Evolutionary conservation across 495 filamentous ascomycete species (phyloP).

Genomic region (Aspergillus olivimuriae): DNA sequence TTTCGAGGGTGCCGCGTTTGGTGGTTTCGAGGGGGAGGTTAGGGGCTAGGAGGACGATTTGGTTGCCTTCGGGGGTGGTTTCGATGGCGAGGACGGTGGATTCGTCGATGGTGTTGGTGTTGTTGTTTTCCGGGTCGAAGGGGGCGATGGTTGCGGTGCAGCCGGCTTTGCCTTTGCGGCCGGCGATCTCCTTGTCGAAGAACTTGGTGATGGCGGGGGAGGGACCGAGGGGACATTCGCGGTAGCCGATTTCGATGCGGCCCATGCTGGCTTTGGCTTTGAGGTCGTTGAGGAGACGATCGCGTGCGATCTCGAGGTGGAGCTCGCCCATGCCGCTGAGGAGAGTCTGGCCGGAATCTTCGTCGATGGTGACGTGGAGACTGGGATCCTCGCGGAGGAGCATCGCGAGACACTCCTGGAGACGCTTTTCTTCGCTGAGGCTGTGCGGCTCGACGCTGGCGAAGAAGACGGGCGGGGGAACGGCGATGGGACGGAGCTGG

Average conservation of each 20-base stretch:
- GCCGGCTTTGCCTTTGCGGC: slow-evolving; percentile 68
- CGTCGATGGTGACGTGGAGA: slow-evolving; percentile 75
- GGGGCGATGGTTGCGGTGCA: slow-evolving; percentile 65
- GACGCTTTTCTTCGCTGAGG: slow-evolving; percentile 65
- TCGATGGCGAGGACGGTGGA: slow-evolving; percentile 21
- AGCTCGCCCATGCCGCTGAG: slow-evolving; percentile 95
- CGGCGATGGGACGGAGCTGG: slow-evolving; percentile 80
- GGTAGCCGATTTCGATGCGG: slow-evolving; percentile 91
- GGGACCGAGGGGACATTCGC: slow-evolving; percentile 60
- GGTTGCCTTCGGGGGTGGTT: slow-evolving; percentile 47
- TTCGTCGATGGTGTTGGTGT: slow-evolving; percentile 17
- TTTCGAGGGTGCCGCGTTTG: slow-evolving; percentile 31
- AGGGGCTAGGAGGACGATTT: slow-evolving; percentile 49
- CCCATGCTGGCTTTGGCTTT: slow-evolving; percentile 87
- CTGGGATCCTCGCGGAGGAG: slow-evolving; percentile 91
- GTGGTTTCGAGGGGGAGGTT: slow-evolving; percentile 35
- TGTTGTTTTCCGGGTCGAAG: slow-evolving; percentile 36
- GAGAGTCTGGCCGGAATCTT: slow-evolving; percentile 89
- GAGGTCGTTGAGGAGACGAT: slow-evolving; percentile 81
- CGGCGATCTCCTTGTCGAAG: slow-evolving; percentile 74
- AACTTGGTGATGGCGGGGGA: slow-evolving; percentile 49
- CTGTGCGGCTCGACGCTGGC: slow-evolving; percentile 84
- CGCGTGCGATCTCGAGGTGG: slow-evolving; percentile 91
- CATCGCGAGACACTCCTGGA: slow-evolving; percentile 67
- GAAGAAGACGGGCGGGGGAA: slow-evolving; percentile 94